Evolutionary conservation across 1,284 basidiomycete species (phyloP).

Genomic region (Mycocalia duriaeana): DNA sequence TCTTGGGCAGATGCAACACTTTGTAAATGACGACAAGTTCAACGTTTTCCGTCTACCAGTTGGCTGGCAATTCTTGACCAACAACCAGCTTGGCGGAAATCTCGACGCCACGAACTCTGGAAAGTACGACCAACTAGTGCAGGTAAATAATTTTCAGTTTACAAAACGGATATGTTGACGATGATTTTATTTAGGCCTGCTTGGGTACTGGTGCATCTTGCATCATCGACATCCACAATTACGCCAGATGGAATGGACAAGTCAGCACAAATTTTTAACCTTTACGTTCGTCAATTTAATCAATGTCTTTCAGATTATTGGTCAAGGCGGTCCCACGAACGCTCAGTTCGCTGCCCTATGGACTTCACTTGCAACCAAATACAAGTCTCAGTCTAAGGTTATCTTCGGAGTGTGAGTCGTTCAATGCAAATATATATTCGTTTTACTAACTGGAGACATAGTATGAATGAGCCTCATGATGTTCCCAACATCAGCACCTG

Average conservation of each 20-base stretch:
- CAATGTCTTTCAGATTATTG: no score
- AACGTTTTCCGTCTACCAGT: not conserved
- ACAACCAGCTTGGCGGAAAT: slow-evolving; percentile 40
- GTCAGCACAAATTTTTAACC: no score
- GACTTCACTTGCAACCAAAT: slow-evolving; percentile 48
- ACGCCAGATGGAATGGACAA: slow-evolving; percentile 44
- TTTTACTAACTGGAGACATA: slow-evolving; percentile 19
- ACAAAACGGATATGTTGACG: slow-evolving; percentile 39
- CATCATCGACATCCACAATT: slow-evolving; percentile 34
- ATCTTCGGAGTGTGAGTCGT: slow-evolving; percentile 28
- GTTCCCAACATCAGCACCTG: slow-evolving; percentile 36
- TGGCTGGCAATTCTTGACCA: slow-evolving; percentile 46
- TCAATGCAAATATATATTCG: not conserved
- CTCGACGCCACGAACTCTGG: slow-evolving; percentile 42
- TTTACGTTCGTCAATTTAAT: no score
- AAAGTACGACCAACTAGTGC: slow-evolving; percentile 43
- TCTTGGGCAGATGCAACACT: not conserved
- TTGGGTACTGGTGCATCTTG: not conserved
- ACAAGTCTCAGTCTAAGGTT: slow-evolving; percentile 40
- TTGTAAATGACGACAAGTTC: slow-evolving; percentile 17
- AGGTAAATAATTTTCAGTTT: slow-evolving; percentile 42
- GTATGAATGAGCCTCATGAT: slow-evolving; percentile 55
- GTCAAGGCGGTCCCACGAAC: slow-evolving; percentile 50
- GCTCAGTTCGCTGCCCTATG: slow-evolving; percentile 48
- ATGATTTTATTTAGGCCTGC: slow-evolving; percentile 34